phyloP scores from a whole-genome alignment of 2,329 filamentous ascomycete genomes.

The Aspergillus tanneri region DNA sequence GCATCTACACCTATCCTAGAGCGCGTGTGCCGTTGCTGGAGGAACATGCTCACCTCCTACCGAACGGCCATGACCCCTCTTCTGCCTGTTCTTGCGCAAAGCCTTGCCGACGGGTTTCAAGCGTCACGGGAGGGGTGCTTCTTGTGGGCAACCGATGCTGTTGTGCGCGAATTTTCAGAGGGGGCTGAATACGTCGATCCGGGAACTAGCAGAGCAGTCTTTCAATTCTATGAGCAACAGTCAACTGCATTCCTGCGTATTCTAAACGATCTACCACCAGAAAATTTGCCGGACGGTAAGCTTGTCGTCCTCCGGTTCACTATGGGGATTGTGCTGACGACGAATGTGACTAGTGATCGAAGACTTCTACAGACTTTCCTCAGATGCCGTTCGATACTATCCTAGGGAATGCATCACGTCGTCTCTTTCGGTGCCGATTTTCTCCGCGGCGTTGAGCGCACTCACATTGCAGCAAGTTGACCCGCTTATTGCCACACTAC shows the following conservation, averaged over 20 bases:
- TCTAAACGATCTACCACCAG: constrained; percentile 76
- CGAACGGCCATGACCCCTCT: constrained; percentile 83
- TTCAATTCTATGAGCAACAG: constrained; percentile 91
- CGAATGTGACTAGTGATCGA: constrained; percentile 73
- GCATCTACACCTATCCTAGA: constrained; percentile 86
- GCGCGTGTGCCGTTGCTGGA: constrained; percentile 90
- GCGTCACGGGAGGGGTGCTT: constrained; percentile 91
- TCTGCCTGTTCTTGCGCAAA: constrained; percentile 80
- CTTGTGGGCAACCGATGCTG: constrained; percentile 95
- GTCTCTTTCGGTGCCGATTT: constrained; percentile 73
- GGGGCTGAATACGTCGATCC: constrained; percentile 81
- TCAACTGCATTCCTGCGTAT: constrained; percentile 85
- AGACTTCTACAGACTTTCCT: constrained; percentile 91
- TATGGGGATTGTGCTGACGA: constrained; percentile 16
- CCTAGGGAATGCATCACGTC: constrained; percentile 80
- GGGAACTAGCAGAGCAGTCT: constrained; percentile 81
- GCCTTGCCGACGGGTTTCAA: constrained; percentile 80
- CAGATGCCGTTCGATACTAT: constrained; percentile 91
- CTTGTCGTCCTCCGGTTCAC: constrained; percentile 5
- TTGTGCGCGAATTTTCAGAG: constrained; percentile 91
- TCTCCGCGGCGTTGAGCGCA: constrained; percentile 82
- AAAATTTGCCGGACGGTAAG: constrained; percentile 70
- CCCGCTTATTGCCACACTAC: constrained; percentile 83
- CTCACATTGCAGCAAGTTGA: constrained; percentile 88
- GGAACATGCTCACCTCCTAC: constrained; percentile 95